Conservation (phyloP, 192 early-diverging fungal genomes). For the Coemansia sp. region DNA sequence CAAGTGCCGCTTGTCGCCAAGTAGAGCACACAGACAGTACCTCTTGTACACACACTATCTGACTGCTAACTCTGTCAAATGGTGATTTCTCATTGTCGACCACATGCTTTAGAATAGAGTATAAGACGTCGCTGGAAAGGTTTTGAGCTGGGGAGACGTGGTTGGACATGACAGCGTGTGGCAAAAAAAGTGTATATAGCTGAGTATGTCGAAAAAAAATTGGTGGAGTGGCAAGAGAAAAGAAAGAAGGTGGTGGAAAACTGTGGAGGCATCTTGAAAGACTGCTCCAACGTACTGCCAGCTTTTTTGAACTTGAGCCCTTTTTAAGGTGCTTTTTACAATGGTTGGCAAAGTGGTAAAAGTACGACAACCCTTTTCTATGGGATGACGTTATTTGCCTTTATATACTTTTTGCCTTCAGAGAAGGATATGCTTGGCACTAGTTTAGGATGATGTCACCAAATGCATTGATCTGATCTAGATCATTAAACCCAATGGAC, state of each 20-base stretch:
- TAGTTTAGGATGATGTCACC: too few species aligned
- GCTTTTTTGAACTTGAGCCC: too few species aligned
- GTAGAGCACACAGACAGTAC: background rate
- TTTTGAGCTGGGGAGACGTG: background rate
- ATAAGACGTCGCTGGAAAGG: background rate
- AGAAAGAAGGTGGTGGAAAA: background rate
- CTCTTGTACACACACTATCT: background rate
- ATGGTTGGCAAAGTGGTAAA: too few species aligned
- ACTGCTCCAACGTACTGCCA: too few species aligned
- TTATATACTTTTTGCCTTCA: too few species aligned
- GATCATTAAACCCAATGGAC: too few species aligned
- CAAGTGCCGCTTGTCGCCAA: background rate
- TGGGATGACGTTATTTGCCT: too few species aligned
- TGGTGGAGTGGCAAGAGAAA: background rate
- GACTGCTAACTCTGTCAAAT: background rate
- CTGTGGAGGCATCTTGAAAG: too few species aligned
- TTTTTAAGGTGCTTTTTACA: too few species aligned
- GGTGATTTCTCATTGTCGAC: background rate
- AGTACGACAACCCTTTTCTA: too few species aligned
- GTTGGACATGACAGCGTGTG: background rate
- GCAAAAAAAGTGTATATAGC: background rate
- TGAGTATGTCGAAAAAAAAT: background rate
- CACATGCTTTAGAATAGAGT: background rate
- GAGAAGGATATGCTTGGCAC: too few species aligned
- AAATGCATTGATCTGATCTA: too few species aligned